phyloP scores from a whole-genome alignment of 371 early-diverging fungal genomes.

The Chytridium lagenaria region DNA sequence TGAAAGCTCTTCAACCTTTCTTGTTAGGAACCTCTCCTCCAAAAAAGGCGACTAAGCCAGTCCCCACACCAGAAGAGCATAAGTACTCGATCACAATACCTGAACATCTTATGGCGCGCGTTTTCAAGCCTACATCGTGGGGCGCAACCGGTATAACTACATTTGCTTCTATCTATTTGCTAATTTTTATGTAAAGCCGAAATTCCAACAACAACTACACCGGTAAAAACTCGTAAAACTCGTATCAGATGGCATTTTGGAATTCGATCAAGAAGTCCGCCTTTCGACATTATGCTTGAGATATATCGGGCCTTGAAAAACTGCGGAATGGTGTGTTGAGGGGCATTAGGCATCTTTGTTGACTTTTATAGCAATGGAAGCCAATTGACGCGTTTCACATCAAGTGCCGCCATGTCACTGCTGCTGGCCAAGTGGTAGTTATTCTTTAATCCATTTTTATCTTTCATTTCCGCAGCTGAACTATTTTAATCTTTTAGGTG shows the following conservation, averaged over 20 bases:
- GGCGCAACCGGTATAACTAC: not conserved
- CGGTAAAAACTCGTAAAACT: slow-evolving; percentile 41
- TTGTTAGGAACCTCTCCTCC: not conserved
- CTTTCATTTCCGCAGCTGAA: too few species aligned
- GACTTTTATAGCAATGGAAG: slow-evolving; percentile 73
- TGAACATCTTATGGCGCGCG: not conserved
- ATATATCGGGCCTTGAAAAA: slow-evolving; percentile 90
- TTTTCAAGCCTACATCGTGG: slow-evolving; percentile 9
- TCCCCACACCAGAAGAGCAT: slow-evolving; percentile 9
- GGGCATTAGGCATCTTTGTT: too few species aligned
- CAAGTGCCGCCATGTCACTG: slow-evolving; percentile 68
- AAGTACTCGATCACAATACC: not conserved
- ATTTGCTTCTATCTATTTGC: not conserved
- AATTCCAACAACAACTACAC: not conserved
- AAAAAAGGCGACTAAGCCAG: slow-evolving; percentile 3
- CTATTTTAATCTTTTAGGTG: slow-evolving; percentile 37
- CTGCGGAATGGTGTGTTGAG: slow-evolving; percentile 74
- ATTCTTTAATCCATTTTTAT: too few species aligned
- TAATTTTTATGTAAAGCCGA: not conserved
- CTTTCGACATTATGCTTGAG: slow-evolving; percentile 96
- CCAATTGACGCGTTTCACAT: slow-evolving; percentile 85
- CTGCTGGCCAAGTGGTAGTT: slow-evolving; percentile 24
- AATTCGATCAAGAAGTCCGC: slow-evolving; percentile 89
- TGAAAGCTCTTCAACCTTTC: slow-evolving; percentile 7
- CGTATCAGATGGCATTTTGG: slow-evolving; percentile 93